A percentile compares a stretch with the other conserved stretches of the same genome.
These are phyloP conservation scores for Alternaria arbusti DNA, from an alignment of 2,329 filamentous ascomycete species.

Conservation along the genomic window DNA sequence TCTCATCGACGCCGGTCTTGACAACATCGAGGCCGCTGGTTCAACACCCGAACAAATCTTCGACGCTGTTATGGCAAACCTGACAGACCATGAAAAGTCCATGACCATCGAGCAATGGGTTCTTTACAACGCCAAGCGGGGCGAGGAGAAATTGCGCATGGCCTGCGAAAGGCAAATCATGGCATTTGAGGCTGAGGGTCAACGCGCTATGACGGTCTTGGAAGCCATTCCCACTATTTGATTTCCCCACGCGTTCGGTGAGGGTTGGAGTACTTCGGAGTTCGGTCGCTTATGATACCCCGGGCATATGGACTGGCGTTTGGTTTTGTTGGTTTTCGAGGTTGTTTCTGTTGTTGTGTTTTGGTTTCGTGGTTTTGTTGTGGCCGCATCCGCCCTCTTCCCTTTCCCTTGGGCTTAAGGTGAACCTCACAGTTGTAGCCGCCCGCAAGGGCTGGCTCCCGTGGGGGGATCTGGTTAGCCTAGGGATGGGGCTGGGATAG, in stretches of 20 bases:
- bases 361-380: not conserved
- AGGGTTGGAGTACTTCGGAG: constrained; percentile 14
- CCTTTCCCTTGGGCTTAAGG: constrained; percentile 25
- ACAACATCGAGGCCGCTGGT: constrained; percentile 30
- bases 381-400: constrained; percentile 4
- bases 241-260: constrained; percentile 3
- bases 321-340: constrained; percentile 9
- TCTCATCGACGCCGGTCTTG: constrained; percentile 39
- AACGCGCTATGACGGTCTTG: constrained; percentile 75
- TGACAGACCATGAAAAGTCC: constrained; percentile 78
- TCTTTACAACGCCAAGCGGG: constrained; percentile 76
- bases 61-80: constrained; percentile 60
- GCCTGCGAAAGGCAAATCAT: constrained; percentile 86
- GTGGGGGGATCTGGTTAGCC: constrained; percentile 21
- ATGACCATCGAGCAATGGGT: constrained; percentile 98
- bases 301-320: constrained; percentile 9
- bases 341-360: not conserved
- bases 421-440: constrained; percentile 24
- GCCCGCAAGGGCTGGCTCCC: constrained; percentile 29
- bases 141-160: constrained; percentile 77
- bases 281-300: constrained; percentile 34
- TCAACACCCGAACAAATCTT: constrained; percentile 50
- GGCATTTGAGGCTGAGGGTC: constrained; percentile 83
- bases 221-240: constrained; percentile 57
- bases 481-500: constrained; percentile 15